Percentiles rank a stretch among this genome's conserved stretches.
phyloP scores from a whole-genome alignment of 768 basidiomycete genomes.

The Strobilomyces confusus region DNA sequence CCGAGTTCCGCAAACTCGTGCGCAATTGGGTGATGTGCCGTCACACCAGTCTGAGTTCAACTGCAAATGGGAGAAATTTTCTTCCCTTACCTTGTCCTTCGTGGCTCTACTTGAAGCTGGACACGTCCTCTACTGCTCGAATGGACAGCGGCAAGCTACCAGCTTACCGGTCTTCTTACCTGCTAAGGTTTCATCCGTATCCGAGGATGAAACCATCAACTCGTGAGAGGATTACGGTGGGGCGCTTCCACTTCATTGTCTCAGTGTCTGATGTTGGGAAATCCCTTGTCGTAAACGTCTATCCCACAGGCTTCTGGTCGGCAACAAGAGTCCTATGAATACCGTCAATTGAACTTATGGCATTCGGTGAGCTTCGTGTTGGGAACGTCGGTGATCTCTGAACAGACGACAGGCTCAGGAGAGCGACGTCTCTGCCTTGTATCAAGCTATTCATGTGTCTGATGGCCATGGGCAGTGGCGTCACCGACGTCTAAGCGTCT shows the following conservation, averaged over 20 bases:
- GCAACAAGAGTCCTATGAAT: not conserved
- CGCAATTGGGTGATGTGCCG: conserved; percentile 28
- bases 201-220: too few species aligned
- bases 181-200: too few species aligned
- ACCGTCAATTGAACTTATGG: not conserved
- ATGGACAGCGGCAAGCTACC: too few species aligned
- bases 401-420: conserved; percentile 13
- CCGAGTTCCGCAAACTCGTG: conserved; percentile 16
- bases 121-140: not conserved
- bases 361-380: conserved; percentile 2
- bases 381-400: too few species aligned
- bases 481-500: too few species aligned
- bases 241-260: conserved; percentile 2
- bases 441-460: conserved; percentile 8
- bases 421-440: not conserved
- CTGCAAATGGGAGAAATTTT: conserved; percentile 15
- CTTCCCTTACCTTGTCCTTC: not conserved
- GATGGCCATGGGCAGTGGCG: too few species aligned
- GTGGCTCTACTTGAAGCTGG: conserved; percentile 1
- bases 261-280: conserved; percentile 8
- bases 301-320: not conserved
- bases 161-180: too few species aligned
- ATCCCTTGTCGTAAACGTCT: conserved; percentile 6
- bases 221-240: conserved; percentile 21
- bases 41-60: conserved; percentile 19